Base-by-base conservation (phyloP, 805 yeast species). In the Saccharomycopsis selenospora region DNA sequence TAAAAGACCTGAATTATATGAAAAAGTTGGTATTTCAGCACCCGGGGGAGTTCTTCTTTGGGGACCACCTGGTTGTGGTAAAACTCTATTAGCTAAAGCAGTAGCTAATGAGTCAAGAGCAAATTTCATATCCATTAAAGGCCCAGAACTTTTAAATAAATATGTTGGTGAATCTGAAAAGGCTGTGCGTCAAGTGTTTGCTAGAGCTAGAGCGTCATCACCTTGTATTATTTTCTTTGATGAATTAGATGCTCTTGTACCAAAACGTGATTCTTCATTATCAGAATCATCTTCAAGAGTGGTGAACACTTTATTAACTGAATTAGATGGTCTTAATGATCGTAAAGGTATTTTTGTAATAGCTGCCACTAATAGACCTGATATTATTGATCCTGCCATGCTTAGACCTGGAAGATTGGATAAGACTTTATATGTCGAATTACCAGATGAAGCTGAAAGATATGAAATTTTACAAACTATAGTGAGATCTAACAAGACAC, bases 1-100 rank as follows among this genome's bases (percentile, higher is more conserved):
- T 57, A 82, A 83, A 59, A 77, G 86, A 55, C 99, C 99, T 1
- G 97, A 91, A 54, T 67, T 91, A 18, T 93, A 85, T 61, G 81
- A 79, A 54, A 79, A 81, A 51, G 97, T 90, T 8, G 99, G 99
- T 64, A 90, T 93, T 40, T 79, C 88, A 47, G 96, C 97, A 0
- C 98, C 98, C 2, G 89, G 96, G 0, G 99, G 99, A 49, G 99
- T 93, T 1, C 68, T 93, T 23, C 76, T 93, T 72, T 93, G 99
- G 99, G 99, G 99, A 0, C 99, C 99, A 1, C 99, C 99, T 2
- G 99, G 99, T 30, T 93, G 98, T 69, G 99, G 99, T 74, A 93
- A 93, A 62, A 93, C 99, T 0, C 71, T 93, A 44, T 70, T 93
- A 25, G 98, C 98, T 1, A 93, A 93, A 60, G 99, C 99, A 2